Evolutionary conservation across 2,329 filamentous ascomycete genomes (phyloP).

Genomic region (Paecilomyces fulvus): DNA sequence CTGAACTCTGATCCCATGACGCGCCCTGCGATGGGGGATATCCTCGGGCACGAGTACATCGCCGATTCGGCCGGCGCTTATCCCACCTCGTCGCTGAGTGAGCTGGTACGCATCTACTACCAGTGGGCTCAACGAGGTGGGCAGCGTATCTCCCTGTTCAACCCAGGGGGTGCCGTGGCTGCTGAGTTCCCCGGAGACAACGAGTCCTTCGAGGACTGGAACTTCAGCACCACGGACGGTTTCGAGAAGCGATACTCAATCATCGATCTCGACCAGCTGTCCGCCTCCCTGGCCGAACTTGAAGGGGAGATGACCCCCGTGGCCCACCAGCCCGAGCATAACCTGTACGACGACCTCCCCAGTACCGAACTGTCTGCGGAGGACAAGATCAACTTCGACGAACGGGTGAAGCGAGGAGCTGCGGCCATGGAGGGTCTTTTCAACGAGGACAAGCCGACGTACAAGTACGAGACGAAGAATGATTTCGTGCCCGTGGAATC

Average conservation of each 20-base stretch:
- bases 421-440: slow-evolving; percentile 51
- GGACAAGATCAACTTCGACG: slow-evolving; percentile 47
- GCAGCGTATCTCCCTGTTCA: slow-evolving; percentile 49
- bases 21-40: slow-evolving; percentile 39
- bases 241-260: slow-evolving; percentile 47
- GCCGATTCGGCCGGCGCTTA: slow-evolving; percentile 33
- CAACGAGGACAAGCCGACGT: slow-evolving; percentile 47
- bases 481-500: slow-evolving; percentile 38
- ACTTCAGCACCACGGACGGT: slow-evolving; percentile 55
- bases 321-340: slow-evolving; percentile 14
- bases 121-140: slow-evolving; percentile 42
- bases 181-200: slow-evolving; percentile 43
- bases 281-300: slow-evolving; percentile 38
- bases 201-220: slow-evolving; percentile 49
- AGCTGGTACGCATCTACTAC: slow-evolving; percentile 41
- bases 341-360: slow-evolving; percentile 19
- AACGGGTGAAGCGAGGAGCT: slow-evolving; percentile 49
- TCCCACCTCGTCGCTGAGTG: slow-evolving; percentile 36
- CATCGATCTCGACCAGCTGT: slow-evolving; percentile 37
- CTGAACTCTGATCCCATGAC: slow-evolving; percentile 35
- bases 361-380: slow-evolving; percentile 31
- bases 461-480: slow-evolving; percentile 49
- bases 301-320: slow-evolving; percentile 33
- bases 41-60: slow-evolving; percentile 40
- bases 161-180: slow-evolving; percentile 49